Evolutionary conservation across 2,329 filamentous ascomycete genomes (phyloP).

Genomic region (Coniella vitis): DNA sequence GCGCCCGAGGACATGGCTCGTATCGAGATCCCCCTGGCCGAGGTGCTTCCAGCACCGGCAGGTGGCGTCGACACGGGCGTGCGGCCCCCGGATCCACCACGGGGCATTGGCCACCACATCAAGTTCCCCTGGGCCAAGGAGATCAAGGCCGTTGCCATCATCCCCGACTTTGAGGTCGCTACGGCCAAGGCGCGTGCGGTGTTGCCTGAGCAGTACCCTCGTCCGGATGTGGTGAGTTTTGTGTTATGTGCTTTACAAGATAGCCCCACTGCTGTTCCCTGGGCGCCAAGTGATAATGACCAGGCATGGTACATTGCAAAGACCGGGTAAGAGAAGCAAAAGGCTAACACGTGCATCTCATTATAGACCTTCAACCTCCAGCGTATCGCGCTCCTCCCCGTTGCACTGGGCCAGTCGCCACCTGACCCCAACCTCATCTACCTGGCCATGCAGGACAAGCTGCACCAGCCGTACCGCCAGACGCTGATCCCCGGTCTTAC

Average conservation of each 20-base stretch:
- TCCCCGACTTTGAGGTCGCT: conserved; percentile 92
- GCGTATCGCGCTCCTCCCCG: conserved; percentile 82
- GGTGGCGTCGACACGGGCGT: conserved; percentile 87
- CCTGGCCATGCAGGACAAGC: conserved; percentile 96
- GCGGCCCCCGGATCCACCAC: conserved; percentile 78
- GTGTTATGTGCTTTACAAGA: too few relatives aligned
- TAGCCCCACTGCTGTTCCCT: background rate
- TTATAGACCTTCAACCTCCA: conserved; percentile 83
- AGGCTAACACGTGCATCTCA: background rate
- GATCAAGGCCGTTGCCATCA: conserved; percentile 95
- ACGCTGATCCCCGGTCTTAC: conserved; percentile 85
- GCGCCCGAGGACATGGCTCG: conserved; percentile 82
- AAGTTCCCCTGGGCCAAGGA: conserved; percentile 90
- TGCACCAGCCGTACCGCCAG: conserved; percentile 94
- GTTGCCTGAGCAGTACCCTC: conserved; percentile 70
- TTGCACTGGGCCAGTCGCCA: conserved; percentile 81
- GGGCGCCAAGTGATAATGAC: too few relatives aligned
- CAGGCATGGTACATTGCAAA: too few relatives aligned
- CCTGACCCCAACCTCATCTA: conserved; percentile 92
- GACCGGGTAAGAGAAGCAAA: background rate
- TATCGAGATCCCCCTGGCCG: conserved; percentile 87
- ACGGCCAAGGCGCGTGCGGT: conserved; percentile 86
- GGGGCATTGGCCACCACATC: conserved; percentile 92
- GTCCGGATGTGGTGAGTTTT: conserved; percentile 68
- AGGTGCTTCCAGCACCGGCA: conserved; percentile 84